Conservation (phyloP, 805 yeast species). For the Candida schatavii region DNA sequence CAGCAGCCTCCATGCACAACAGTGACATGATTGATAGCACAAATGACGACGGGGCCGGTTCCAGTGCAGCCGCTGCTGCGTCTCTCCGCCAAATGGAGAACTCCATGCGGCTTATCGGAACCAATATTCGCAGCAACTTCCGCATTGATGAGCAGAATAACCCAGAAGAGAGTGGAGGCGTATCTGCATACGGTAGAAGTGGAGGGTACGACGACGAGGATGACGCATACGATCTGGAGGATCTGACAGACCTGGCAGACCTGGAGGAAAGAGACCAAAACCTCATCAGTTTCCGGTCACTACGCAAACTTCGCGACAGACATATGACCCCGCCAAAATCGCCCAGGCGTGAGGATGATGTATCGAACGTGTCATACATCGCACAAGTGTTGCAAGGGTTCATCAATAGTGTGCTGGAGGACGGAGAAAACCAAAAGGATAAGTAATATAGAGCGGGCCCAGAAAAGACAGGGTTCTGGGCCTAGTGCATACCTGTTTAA, state of each 20-base stretch:
- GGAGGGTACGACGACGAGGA: constrained; percentile 23
- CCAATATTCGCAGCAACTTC: constrained; percentile 37
- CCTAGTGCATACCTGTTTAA: too few relatives aligned
- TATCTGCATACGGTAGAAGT: constrained; percentile 11
- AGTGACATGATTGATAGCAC: too few relatives aligned
- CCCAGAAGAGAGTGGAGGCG: constrained; percentile 7
- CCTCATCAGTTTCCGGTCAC: constrained; percentile 25
- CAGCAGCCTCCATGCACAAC: too few relatives aligned
- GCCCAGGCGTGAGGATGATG: background rate
- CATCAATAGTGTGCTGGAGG: constrained; percentile 24
- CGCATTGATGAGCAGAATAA: constrained; percentile 30
- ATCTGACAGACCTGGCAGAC: background rate
- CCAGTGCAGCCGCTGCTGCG: constrained; percentile 11
- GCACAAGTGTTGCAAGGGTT: constrained; percentile 37
- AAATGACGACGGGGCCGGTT: too few relatives aligned
- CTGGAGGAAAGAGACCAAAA: constrained; percentile 9
- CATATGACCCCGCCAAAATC: background rate
- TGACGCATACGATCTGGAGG: constrained; percentile 12
- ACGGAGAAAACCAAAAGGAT: constrained; percentile 7
- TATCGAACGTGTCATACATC: constrained; percentile 28
- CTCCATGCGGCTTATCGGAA: constrained; percentile 30
- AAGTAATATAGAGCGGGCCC: too few relatives aligned
- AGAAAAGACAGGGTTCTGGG: too few relatives aligned
- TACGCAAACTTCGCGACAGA: constrained; percentile 9
- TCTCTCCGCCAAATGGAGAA: constrained; percentile 11